phyloP scores from a whole-genome alignment of 225 moss, liverwort and hornwort species.

The Neckera pumila region DNA sequence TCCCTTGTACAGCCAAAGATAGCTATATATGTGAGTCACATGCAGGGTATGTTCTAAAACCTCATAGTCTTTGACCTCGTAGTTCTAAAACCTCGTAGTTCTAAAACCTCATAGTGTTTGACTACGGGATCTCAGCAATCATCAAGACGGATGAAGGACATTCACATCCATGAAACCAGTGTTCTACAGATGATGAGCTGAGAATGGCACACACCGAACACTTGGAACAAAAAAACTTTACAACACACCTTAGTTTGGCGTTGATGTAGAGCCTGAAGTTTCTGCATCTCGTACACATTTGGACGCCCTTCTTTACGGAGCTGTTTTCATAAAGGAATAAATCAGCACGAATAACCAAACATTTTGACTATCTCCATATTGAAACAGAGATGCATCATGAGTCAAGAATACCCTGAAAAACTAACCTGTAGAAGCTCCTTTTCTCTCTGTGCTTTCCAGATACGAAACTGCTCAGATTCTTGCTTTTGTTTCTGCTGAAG shows the following conservation, averaged over 20 bases:
- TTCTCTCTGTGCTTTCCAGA: constrained; percentile 86
- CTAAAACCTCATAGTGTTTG: no score
- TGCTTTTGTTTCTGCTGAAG: constrained; percentile 63
- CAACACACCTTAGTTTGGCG: constrained; percentile 71
- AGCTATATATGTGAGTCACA: background rate
- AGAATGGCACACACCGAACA: background rate
- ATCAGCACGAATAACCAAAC: background rate
- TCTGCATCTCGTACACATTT: constrained; percentile 94
- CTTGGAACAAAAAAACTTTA: background rate
- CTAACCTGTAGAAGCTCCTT: constrained; percentile 90
- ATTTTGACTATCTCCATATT: background rate
- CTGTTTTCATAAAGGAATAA: constrained; percentile 12
- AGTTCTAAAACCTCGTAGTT: no score
- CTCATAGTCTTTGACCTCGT: background rate
- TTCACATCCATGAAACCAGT: background rate
- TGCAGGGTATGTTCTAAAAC: background rate
- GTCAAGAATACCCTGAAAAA: background rate
- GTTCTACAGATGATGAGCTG: background rate
- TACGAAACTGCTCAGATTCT: constrained; percentile 58
- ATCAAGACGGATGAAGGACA: background rate
- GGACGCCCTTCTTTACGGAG: constrained; percentile 91
- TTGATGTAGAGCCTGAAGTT: constrained; percentile 84
- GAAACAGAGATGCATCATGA: background rate
- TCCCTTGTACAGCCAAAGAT: background rate
- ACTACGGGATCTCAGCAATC: background rate